Evolutionary conservation across 1,139 yeast species (phyloP).

Genomic region (Candida tropicalis): DNA sequence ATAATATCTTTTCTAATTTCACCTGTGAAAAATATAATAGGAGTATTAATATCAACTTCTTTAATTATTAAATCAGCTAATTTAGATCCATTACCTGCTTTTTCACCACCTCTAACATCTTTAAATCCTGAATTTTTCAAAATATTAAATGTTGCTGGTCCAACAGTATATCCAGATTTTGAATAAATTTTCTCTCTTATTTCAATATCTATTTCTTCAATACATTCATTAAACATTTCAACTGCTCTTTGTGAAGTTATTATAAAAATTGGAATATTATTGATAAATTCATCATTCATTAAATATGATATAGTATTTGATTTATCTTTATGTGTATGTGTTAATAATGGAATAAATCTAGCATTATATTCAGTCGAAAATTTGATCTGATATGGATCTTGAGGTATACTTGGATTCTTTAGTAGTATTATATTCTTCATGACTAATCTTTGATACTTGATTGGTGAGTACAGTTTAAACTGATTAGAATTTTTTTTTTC

Average conservation of each 20-base stretch:
- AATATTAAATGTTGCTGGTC: slow-evolving; percentile 82
- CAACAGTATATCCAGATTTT: slow-evolving; percentile 80
- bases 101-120: slow-evolving; percentile 68
- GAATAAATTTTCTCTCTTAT: slow-evolving; percentile 30
- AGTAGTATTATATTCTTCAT: slow-evolving; percentile 41
- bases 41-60: slow-evolving; percentile 19
- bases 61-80: slow-evolving; percentile 65
- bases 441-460: background rate
- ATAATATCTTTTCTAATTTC: slow-evolving; percentile 81
- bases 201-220: slow-evolving; percentile 23
- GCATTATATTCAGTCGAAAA: slow-evolving; percentile 42
- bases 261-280: slow-evolving; percentile 48
- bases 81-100: slow-evolving; percentile 80
- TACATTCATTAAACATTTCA: slow-evolving; percentile 63
- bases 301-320: slow-evolving; percentile 45
- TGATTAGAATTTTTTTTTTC: background rate
- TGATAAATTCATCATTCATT: slow-evolving; percentile 38
- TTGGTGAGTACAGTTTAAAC: background rate
- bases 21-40: slow-evolving; percentile 81
- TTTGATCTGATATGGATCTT: slow-evolving; percentile 60
- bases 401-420: slow-evolving; percentile 68
- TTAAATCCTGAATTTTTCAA: slow-evolving; percentile 63
- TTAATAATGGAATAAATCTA: slow-evolving; percentile 67
- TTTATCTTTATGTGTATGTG: slow-evolving; percentile 60
- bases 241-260: slow-evolving; percentile 95